Evolutionary conservation across 1,284 basidiomycete genomes (phyloP), one percentile per base, ranked within the genome.

Genomic region (Agaricales sp.): DNA sequence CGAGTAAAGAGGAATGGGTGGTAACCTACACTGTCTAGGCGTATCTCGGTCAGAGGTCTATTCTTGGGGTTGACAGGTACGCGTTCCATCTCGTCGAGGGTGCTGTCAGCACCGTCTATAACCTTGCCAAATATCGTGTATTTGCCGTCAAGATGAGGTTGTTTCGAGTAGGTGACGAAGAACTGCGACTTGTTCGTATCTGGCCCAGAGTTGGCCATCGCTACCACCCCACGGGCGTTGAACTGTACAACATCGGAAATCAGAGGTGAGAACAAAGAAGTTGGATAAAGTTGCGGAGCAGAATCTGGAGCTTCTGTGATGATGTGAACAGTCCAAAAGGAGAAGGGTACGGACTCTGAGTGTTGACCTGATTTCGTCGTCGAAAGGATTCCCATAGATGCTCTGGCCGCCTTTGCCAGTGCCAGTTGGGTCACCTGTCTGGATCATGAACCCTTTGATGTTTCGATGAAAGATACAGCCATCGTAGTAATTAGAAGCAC

Each of bases 151-250:
- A 97, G 77, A 61, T 95, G 92, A 1, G 87, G 68, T 59, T 96
- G 92, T 61, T 96, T 96, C 0, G 85, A 72, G 61, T 95, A 97
- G 1, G 92, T 86, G 61, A 97, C 82, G 68, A 96, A 95, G 69
- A 96, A 95, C 67, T 95, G 86, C 2, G 90, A 91, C 67, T 95
- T 96, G 71, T 96, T 97, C 18, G 87, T 84, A 64, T 95, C 88
- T 19, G 87, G 86, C 0, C 94, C 94, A 2, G 87, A 85, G 64
- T 97, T 97, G 47, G 93, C 94, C 92, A 97, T 96, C 20, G 93
- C 93, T n/a, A 96, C 82, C 54, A 96, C 77, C 16, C 93, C 93
- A 54, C 94, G 80, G 49, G 81, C 73, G 66, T 96, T 96, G 71
- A 98, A 97, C 92, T 94, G 63, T 25, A 14, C 18, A 30, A 13